Percentiles rank a stretch among this genome's conserved stretches.
Evolutionary conservation across 371 early-diverging fungal species (phyloP).

Genomic region (Saksenaea vasiformis): DNA sequence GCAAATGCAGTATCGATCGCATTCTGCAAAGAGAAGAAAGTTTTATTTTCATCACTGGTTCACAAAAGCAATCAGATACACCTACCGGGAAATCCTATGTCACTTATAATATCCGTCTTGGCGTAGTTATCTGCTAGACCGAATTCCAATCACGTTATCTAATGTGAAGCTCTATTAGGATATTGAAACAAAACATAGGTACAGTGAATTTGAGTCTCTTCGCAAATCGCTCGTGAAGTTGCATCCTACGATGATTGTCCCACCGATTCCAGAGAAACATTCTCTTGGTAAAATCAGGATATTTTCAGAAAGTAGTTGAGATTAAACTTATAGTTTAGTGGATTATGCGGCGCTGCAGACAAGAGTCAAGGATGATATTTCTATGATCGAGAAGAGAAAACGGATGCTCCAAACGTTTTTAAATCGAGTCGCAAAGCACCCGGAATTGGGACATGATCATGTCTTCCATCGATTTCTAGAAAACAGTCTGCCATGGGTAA

Average conservation of each 20-base stretch:
- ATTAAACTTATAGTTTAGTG: slow-evolving; percentile 44
- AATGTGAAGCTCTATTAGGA: slow-evolving; percentile 20
- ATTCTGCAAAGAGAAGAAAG: slow-evolving; percentile 21
- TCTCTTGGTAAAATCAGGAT: slow-evolving; percentile 64
- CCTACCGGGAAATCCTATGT: slow-evolving; percentile 47
- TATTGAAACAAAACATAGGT: slow-evolving; percentile 50
- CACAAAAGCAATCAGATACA: slow-evolving; percentile 45
- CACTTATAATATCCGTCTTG: slow-evolving; percentile 55
- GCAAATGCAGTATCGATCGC: slow-evolving; percentile 33
- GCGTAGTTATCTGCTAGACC: slow-evolving; percentile 34
- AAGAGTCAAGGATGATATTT: slow-evolving; percentile 88
- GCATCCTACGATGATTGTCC: slow-evolving; percentile 87
- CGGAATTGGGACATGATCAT: slow-evolving; percentile 83
- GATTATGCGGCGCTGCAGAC: slow-evolving; percentile 85
- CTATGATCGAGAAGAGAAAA: slow-evolving; percentile 88
- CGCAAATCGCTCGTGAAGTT: slow-evolving; percentile 73
- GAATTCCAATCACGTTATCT: not conserved
- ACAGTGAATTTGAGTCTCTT: slow-evolving; percentile 95
- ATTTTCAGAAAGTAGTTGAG: not conserved
- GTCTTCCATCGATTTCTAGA: slow-evolving; percentile 88
- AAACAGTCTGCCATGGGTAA: slow-evolving; percentile 66
- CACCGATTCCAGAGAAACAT: slow-evolving; percentile 98
- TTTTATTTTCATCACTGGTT: slow-evolving; percentile 36
- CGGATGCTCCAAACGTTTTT: slow-evolving; percentile 93
- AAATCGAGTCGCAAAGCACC: slow-evolving; percentile 87